Percentiles rank a stretch among this genome's conserved stretches.
Evolutionary conservation across 1,284 basidiomycete species (phyloP).

Genomic region (Boletellus deceptivus): DNA sequence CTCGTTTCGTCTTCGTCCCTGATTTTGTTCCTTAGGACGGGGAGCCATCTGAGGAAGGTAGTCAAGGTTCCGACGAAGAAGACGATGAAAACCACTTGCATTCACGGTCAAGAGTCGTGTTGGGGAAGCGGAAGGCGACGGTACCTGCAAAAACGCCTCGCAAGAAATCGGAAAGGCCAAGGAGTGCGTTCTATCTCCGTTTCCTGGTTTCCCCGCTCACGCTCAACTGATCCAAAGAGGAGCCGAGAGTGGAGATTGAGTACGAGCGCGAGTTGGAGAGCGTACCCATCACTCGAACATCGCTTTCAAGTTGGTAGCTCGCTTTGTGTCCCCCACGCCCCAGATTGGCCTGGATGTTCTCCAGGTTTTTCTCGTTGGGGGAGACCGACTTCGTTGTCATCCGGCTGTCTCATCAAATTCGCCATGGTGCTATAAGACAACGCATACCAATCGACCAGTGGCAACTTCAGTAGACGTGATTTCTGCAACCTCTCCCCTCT

Average conservation of each 20-base stretch:
- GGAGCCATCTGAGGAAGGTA: constrained; percentile 20
- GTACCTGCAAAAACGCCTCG: constrained; percentile 38
- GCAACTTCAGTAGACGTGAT: too few species aligned
- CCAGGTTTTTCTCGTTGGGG: neutral
- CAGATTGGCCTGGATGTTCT: neutral
- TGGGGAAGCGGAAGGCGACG: constrained; percentile 70
- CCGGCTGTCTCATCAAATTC: neutral
- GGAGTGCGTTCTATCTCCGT: constrained; percentile 46
- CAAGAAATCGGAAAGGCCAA: constrained; percentile 57
- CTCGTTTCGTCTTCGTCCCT: constrained; percentile 4
- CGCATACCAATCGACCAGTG: neutral
- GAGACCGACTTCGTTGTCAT: neutral
- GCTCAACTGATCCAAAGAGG: constrained; percentile 43
- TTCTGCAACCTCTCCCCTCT: too few species aligned
- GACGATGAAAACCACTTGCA: constrained; percentile 34
- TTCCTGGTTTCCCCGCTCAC: constrained; percentile 5
- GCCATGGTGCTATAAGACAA: neutral
- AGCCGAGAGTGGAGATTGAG: constrained; percentile 88
- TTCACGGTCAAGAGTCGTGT: constrained; percentile 42
- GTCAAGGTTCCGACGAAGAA: constrained; percentile 40
- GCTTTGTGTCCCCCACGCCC: neutral
- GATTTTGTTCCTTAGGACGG: constrained; percentile 11
- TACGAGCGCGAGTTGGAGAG: constrained; percentile 90
- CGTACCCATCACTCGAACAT: constrained; percentile 56
- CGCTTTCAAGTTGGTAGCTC: constrained; percentile 58